phyloP scores from a whole-genome alignment of 1,139 yeast species.

The Diutina neorugosa region DNA sequence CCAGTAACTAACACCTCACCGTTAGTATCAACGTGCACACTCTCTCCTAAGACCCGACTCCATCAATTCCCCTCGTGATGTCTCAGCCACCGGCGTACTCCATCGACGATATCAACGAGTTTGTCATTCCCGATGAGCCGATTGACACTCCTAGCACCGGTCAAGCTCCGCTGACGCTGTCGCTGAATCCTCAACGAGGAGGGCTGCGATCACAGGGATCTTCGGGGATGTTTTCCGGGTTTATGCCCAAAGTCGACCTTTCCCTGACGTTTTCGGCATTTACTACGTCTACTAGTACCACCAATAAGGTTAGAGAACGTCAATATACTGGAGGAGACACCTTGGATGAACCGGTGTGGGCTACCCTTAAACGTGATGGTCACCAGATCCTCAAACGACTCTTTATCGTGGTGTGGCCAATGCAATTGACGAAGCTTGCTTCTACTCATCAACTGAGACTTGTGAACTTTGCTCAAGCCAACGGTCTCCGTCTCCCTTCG shows the following conservation, averaged over 20 bases:
- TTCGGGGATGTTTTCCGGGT: not conserved
- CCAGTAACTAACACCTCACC: not conserved
- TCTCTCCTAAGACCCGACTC: not conserved
- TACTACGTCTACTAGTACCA: slow-evolving; percentile 21
- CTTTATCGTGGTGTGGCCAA: slow-evolving; percentile 65
- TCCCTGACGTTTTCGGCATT: slow-evolving; percentile 18
- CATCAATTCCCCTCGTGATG: not conserved
- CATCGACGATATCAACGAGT: slow-evolving; percentile 2
- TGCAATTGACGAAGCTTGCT: slow-evolving; percentile 33
- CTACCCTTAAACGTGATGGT: slow-evolving; percentile 59
- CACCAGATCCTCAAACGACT: slow-evolving; percentile 53
- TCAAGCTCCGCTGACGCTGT: not conserved
- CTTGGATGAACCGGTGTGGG: slow-evolving; percentile 67
- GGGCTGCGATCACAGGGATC: not conserved
- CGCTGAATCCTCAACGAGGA: not conserved
- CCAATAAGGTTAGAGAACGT: slow-evolving; percentile 44
- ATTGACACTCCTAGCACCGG: not conserved
- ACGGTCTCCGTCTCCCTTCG: slow-evolving; percentile 33
- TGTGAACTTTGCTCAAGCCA: slow-evolving; percentile 29
- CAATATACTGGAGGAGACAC: slow-evolving; percentile 80
- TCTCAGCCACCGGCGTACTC: slow-evolving; percentile 1
- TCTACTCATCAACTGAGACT: slow-evolving; percentile 30
- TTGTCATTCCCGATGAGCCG: not conserved
- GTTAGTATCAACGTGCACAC: not conserved
- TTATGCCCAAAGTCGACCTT: slow-evolving; percentile 27